Base-by-base conservation (phyloP, 257 asterid genomes). In the Scutellaria galericulata region DNA sequence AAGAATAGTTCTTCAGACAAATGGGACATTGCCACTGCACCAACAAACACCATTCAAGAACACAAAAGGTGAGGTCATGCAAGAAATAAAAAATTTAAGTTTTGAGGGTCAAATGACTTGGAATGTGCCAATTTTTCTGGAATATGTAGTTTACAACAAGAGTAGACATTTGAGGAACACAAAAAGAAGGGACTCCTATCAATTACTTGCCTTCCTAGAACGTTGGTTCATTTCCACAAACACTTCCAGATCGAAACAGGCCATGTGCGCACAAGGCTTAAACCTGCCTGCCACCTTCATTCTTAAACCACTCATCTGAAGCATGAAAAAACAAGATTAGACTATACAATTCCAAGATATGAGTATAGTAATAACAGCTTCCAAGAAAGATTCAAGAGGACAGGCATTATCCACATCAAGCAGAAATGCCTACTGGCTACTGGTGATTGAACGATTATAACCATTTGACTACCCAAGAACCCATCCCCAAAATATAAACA, bases 21-120 rank as follows among this genome's bases (percentile, higher is more conserved):
- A 89, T 79, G 69, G 97, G 98, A 73, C 98, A 94, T 70, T 94
- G 98, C 97, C 98, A 94, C 98, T 94, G 97, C 91, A 91, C 67
- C 62, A 73, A 82, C 66, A 80, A 62, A 76, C 53, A 78, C 67
- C 69, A 70, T 18, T 65, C 20, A 55, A 60, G 64, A 70, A 54
- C 44, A 64, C 15, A 77, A 10, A 10, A 15, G 44, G 41, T 54
- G 56, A 55, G 66, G 67, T 65, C 52, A 60, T n/a, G 60, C 59
- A 39, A 73, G 39, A 50, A 18, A 47, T 20, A 10, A 35, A 13
- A 35, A 40, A 56, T 39, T 31, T 13, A 54, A 64, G 66, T 61
- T 41, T 6, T 39, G 44, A 12, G 24, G 55, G 69, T 40, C 59
- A 48, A 52, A 46, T 24, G 31, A 45, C 46, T 66, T 42, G 22